Conservation (phyloP, 495 filamentous ascomycete genomes). For the Penicillium odoratum region DNA sequence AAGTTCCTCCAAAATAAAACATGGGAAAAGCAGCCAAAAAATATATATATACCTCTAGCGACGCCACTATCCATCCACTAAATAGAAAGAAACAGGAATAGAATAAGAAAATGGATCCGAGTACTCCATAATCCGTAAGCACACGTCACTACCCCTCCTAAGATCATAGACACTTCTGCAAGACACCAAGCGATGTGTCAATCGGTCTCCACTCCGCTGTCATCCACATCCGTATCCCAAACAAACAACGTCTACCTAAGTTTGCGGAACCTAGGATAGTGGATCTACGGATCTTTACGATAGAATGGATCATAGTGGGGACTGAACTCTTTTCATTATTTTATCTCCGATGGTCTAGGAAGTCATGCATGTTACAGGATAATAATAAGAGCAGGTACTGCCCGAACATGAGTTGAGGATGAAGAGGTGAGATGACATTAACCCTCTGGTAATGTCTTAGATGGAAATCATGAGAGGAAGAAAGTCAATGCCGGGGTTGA, state of each 20-base stretch:
- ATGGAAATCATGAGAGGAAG: neutral
- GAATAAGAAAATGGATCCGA: neutral
- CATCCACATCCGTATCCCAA: neutral
- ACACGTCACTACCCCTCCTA: neutral
- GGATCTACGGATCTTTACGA: neutral
- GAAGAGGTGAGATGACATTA: neutral
- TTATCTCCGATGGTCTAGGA: neutral
- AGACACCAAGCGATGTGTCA: conserved; percentile 12
- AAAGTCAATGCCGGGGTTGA: neutral
- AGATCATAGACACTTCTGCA: neutral
- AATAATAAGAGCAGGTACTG: neutral
- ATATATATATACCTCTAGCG: neutral
- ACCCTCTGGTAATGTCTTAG: neutral
- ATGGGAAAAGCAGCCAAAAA: neutral
- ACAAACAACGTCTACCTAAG: neutral
- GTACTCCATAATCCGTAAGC: neutral
- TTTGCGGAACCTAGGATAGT: neutral
- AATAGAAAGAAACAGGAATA: neutral
- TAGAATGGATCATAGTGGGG: neutral
- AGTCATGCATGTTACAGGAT: neutral
- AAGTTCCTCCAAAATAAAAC: neutral
- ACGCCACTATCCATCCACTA: neutral
- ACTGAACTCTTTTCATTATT: neutral
- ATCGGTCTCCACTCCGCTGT: conserved; percentile 2
- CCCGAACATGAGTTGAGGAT: neutral